Base-by-base conservation (phyloP, 768 basidiomycete genomes). In the Scleroderma bovista region DNA sequence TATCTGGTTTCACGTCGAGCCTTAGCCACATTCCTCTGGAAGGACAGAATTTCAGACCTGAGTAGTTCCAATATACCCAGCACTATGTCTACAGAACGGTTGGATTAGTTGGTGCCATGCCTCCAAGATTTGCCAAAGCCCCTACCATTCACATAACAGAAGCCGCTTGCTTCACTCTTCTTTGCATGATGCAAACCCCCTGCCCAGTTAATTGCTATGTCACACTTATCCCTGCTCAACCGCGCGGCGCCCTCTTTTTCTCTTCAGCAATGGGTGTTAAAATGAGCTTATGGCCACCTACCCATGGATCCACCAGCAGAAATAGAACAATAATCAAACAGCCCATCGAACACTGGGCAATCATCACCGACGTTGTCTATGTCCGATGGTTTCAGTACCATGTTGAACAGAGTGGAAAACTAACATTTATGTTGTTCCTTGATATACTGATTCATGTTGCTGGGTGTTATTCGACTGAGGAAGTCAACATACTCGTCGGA, bases 291-390 rank as follows among this genome's bases (percentile, higher is more conserved):
- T 9, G 10, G 26, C 12, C 24, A 69, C 84, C 51, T 58, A 96
- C 96, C 95, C 93, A 99, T 98, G 0, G 93, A 96, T 3, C 96
- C 96, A 42, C 96, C 96, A n/a, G 96, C 96, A 11, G 96, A 98
- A 60, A 99, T 99, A 3, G 95, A 94, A 64, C 96, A 97, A 65
- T 97, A 99, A 59, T 99, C 96, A 65, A 99, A 99, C 41, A 99
- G 72, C 1, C 96, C 96, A 58, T 99, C 96, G 58, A 99, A 99
- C 31, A 98, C 93, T 2, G 96, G 96, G 68, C 95, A 97, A 67
- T 99, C 96, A 60, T 99, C 96, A 31, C 95, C 96, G 19, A 98
- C 93, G 55, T 97, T 97, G 69, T 95, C 93, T 96, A 56, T 36
- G 13, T 11, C 38, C 46, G 36, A 43, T 23, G 26, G 10, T 12